Evolutionary conservation across 306 rosid species (phyloP).

Genomic region (Cucumis sativus): Cucumber_9930_V3 NC_026655.2:10400501-10401000

Average conservation of each 20-base stretch:
- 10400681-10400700: background rate
- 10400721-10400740: slow-evolving; percentile 4
- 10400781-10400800: background rate
- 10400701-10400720: background rate
- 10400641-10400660: background rate
- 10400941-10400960: background rate
- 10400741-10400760: slow-evolving; percentile 3
- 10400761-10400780: background rate
- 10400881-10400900: background rate
- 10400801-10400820: background rate
- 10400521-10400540: background rate
- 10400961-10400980: background rate
- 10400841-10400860: too few species aligned
- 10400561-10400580: background rate
- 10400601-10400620: background rate
- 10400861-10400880: background rate
- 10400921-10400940: background rate
- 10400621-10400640: background rate
- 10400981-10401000: background rate
- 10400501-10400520: background rate
- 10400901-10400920: background rate
- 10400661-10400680: background rate
- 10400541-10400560: background rate
- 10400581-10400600: too few species aligned
- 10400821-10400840: background rate